Evolutionary conservation across 371 early-diverging fungal species (phyloP).

Genomic region (Mortierella sp.): DNA sequence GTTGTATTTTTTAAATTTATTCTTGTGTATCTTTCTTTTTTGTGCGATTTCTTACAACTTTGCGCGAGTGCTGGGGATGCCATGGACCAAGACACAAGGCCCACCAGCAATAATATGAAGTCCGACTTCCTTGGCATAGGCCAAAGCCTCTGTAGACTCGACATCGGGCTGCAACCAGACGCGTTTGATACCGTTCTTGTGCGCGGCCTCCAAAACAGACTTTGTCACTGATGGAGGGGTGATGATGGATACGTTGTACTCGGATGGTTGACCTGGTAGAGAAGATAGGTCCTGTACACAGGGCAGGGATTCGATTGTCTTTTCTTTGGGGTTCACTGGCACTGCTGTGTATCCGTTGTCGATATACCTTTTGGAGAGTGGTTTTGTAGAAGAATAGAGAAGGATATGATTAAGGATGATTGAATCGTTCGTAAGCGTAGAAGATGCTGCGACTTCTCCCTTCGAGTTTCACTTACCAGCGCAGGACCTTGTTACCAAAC

Average conservation of each 20-base stretch:
- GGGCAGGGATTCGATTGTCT: constrained; percentile 39
- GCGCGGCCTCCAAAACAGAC: constrained; percentile 72
- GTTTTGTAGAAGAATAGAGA: not conserved
- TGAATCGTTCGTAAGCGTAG: not conserved
- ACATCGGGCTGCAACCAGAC: constrained; percentile 92
- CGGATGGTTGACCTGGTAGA: constrained; percentile 37
- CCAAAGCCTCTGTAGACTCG: constrained; percentile 69
- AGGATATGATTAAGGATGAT: not conserved
- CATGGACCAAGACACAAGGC: constrained; percentile 81
- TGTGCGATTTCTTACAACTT: constrained; percentile 26
- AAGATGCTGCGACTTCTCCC: not conserved
- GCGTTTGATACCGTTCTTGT: constrained; percentile 70
- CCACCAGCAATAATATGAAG: constrained; percentile 78
- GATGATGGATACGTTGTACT: constrained; percentile 75
- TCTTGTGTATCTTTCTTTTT: not conserved
- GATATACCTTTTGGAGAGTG: constrained; percentile 29
- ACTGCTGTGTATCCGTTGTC: constrained; percentile 52
- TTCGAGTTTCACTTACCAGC: constrained; percentile 67
- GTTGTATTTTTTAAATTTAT: not conserved
- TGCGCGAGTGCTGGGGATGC: constrained; percentile 48
- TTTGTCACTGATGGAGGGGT: constrained; percentile 85
- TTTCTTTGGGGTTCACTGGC: constrained; percentile 54
- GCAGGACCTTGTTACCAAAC: constrained; percentile 85
- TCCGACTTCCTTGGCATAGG: constrained; percentile 66
- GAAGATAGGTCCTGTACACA: constrained; percentile 42